Conservation (phyloP, 176 grass and related monocot genomes). For the Avena eriantha region DNA sequence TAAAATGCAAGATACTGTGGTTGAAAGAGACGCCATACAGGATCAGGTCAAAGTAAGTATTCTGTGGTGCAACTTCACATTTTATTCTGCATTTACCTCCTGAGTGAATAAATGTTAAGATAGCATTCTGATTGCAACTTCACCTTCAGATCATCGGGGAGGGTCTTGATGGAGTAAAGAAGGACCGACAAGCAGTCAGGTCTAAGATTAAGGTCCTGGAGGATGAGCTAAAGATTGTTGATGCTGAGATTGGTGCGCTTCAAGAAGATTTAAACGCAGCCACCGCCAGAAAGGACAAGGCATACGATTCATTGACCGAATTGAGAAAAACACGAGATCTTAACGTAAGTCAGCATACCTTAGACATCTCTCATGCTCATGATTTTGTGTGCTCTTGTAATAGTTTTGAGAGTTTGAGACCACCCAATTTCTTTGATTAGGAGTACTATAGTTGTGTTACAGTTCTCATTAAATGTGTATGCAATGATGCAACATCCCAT, state of each 20-base stretch:
- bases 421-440: neutral
- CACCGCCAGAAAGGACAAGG: slow-evolving; percentile 65
- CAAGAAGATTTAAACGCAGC: slow-evolving; percentile 58
- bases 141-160: slow-evolving; percentile 53
- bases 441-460: slow-evolving; percentile 28
- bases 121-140: slow-evolving; percentile 31
- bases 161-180: slow-evolving; percentile 68
- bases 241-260: slow-evolving; percentile 46
- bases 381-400: slow-evolving; percentile 11
- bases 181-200: slow-evolving; percentile 66
- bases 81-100: slow-evolving; percentile 33
- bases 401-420: neutral
- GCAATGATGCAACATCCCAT: slow-evolving; percentile 15
- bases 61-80: slow-evolving; percentile 6
- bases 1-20: slow-evolving; percentile 75
- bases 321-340: slow-evolving; percentile 57
- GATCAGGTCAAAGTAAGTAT: slow-evolving; percentile 91
- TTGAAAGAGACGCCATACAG: slow-evolving; percentile 87
- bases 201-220: slow-evolving; percentile 72
- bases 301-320: slow-evolving; percentile 52
- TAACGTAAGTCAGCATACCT: slow-evolving; percentile 45
- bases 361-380: neutral
- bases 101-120: neutral
- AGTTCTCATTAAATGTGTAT: slow-evolving; percentile 29
- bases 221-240: slow-evolving; percentile 56